Base-by-base conservation (phyloP, 768 basidiomycete genomes). In the Calocybe cyanea region DNA sequence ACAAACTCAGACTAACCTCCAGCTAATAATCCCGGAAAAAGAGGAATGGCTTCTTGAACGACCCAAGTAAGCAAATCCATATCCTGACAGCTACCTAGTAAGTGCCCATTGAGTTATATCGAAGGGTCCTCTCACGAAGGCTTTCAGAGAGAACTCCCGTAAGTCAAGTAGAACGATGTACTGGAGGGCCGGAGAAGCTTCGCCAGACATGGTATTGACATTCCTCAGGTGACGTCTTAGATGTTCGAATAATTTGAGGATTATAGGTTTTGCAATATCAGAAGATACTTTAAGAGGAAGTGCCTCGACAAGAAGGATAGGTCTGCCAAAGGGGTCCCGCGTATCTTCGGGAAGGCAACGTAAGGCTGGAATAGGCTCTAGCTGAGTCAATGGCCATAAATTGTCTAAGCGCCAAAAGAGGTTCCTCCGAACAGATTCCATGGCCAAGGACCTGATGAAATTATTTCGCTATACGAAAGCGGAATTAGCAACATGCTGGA, bases 21-120 rank as follows among this genome's bases (percentile, higher is more conserved):
- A 28, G 79, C 85, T 23, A 89, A 65, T 79, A 89, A 78, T 43
- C 86, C 87, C 41, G 87, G 84, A 66, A 80, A 88, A 41, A 76
- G 75, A 30, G 85, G 85, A 34, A 83, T 70, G 23, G 84, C 70
- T 53, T 89, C 84, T 49, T 75, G 75, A 47, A 82, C 57, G 38
- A 76, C 73, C 82, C 83, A 89, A 15, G 74, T 69, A 38, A 44
- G 32, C 25, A 44, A 5, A 3, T 44, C 33, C 11, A 44, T 13
- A 9, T 44, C 43, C 43, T 44, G 24, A 44, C 24, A 36, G 23
- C 17, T 4, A 23, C 14, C 18, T 8, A 36, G 20, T 3, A 28
- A n/a, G 38, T 28, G 31, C 23, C 23, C 33, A 44, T 43, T 34
- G 38, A 38, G 23, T 28, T 20, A 48, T 30, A 14, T 44, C 45